Conservation (phyloP, 768 basidiomycete species). For the Podaxis sp. region DNA sequence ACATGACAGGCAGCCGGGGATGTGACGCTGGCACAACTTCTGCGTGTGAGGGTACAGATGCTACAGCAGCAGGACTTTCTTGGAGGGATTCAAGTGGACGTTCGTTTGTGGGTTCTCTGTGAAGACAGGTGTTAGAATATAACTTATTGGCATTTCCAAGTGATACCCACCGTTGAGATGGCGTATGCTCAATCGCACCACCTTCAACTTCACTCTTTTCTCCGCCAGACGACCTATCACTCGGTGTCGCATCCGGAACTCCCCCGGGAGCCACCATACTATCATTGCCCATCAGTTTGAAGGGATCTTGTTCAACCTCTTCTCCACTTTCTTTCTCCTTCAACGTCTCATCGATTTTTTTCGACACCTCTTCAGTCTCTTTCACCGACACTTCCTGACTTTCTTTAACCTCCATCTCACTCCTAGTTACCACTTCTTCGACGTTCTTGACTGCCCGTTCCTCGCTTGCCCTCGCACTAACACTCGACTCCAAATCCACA, state of each 20-base stretch:
- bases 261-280: constrained; percentile 23
- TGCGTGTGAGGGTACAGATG: neutral
- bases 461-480: constrained; percentile 2
- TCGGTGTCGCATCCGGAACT: neutral
- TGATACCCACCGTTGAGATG: neutral
- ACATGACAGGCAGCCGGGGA: neutral
- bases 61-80: neutral
- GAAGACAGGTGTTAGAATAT: neutral
- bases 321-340: neutral
- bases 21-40: neutral
- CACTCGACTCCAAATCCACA: constrained; percentile 16
- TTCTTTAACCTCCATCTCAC: neutral
- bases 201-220: neutral
- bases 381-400: neutral
- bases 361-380: neutral
- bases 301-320: constrained; percentile 26
- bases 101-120: neutral
- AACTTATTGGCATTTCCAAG: neutral
- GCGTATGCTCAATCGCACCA: neutral
- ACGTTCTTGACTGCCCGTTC: neutral
- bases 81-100: neutral
- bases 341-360: neutral
- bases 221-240: neutral
- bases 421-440: neutral
- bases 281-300: constrained; percentile 29